Percentiles rank a stretch among this genome's conserved stretches.
Evolutionary conservation across 2,329 filamentous ascomycete genomes (phyloP).

Genomic region (Metarhizium anisopliae): DNA sequence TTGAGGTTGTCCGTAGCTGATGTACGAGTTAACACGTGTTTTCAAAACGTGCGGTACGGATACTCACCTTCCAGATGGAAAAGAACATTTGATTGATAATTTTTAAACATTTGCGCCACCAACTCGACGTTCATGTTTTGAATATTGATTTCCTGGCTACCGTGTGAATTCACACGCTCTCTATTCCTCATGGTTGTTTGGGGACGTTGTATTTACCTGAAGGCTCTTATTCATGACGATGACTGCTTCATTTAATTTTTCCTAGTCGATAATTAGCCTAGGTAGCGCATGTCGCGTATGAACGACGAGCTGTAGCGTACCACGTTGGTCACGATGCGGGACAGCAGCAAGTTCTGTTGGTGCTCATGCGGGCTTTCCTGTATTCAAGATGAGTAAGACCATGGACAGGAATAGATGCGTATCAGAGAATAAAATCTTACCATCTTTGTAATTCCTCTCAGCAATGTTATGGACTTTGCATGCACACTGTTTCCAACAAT

Average conservation of each 20-base stretch:
- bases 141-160: slow-evolving; percentile 79
- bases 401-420: not conserved
- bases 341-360: slow-evolving; percentile 87
- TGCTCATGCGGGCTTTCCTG: slow-evolving; percentile 96
- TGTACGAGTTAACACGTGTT: not conserved
- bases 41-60: not conserved
- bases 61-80: slow-evolving; percentile 87
- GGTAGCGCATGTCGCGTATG: slow-evolving; percentile 20
- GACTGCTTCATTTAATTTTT: slow-evolving; percentile 93
- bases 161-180: not conserved
- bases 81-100: slow-evolving; percentile 95
- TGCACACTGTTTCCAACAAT: not conserved
- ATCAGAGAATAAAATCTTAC: not conserved
- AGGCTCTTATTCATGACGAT: slow-evolving; percentile 88
- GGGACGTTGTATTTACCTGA: slow-evolving; percentile 46
- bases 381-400: not conserved
- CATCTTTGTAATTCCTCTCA: not conserved
- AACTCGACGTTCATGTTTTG: slow-evolving; percentile 99
- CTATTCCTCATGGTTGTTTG: not conserved
- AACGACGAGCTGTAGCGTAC: slow-evolving; percentile 36
- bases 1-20: slow-evolving; percentile 76
- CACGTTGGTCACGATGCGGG: slow-evolving; percentile 94
- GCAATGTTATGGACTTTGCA: not conserved
- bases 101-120: slow-evolving; percentile 99
- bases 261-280: slow-evolving; percentile 40